These are phyloP conservation scores for Excoecaria cochinchinensis DNA, from an alignment of 345 rosid species.

Conservation along the genomic window DNA sequence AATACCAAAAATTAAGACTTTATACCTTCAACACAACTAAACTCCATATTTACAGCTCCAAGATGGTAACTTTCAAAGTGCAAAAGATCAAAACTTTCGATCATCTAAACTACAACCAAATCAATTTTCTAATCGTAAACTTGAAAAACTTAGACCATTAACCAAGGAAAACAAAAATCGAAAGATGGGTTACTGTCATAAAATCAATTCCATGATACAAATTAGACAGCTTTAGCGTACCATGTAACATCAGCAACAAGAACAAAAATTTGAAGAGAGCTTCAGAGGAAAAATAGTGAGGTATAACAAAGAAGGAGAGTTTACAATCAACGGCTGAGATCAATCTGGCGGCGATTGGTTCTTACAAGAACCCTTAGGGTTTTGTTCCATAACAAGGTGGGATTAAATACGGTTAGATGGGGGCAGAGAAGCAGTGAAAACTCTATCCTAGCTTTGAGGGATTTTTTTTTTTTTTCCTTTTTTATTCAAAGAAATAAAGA, in stretches of 20 bases:
- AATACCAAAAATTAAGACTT: conserved; percentile 33
- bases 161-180: conserved; percentile 12
- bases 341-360: conserved; percentile 76
- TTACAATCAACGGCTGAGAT: conserved; percentile 40
- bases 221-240: conserved; percentile 5
- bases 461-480: neutral
- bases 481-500: neutral
- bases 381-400: conserved; percentile 41
- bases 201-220: conserved; percentile 15
- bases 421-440: neutral
- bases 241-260: conserved; percentile 10
- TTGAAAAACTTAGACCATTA: conserved; percentile 13
- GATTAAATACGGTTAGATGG: conserved; percentile 32
- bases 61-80: conserved; percentile 24
- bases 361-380: conserved; percentile 94
- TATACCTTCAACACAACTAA: conserved; percentile 11
- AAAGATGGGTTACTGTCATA: conserved; percentile 3
- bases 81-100: conserved; percentile 42
- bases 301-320: neutral
- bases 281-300: conserved; percentile 5
- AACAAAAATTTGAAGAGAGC: neutral
- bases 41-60: conserved; percentile 35
- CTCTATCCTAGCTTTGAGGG: neutral
- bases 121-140: conserved; percentile 17
- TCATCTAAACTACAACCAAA: conserved; percentile 11